Evolutionary conservation across 2,329 filamentous ascomycete genomes (phyloP).

Genomic region (Colletotrichum sp.): DNA sequence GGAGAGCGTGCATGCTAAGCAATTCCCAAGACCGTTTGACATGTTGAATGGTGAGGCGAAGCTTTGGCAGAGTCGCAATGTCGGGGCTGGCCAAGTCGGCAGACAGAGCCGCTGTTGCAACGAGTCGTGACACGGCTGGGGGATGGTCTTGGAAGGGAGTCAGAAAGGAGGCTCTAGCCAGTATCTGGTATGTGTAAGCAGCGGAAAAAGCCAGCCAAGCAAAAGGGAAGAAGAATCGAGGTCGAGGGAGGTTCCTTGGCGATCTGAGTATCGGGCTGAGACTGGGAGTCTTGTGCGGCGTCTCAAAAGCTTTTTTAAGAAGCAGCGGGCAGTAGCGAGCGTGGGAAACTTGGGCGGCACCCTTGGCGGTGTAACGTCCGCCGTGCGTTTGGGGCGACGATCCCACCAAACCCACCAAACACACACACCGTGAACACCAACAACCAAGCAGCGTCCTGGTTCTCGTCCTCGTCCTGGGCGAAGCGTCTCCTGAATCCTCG

Average conservation of each 20-base stretch:
- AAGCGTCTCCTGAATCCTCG: not conserved
- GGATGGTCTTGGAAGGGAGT: not conserved
- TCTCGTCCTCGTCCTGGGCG: no score
- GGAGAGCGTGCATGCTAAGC: not conserved
- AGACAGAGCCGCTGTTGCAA: conserved; percentile 7
- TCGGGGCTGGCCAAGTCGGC: conserved; percentile 8
- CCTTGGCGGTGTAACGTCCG: conserved; percentile 14
- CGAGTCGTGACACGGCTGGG: not conserved
- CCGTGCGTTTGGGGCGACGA: not conserved
- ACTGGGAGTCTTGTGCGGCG: conserved; percentile 20
- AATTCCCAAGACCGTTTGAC: not conserved
- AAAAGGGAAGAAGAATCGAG: not conserved
- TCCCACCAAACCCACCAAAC: not conserved
- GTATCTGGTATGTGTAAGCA: conserved; percentile 4
- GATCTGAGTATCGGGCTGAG: conserved; percentile 17
- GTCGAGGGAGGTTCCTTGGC: conserved; percentile 16
- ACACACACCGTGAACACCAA: not conserved
- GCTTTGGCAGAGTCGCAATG: conserved; percentile 14
- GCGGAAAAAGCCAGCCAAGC: not conserved
- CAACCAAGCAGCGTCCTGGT: not conserved
- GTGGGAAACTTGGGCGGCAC: not conserved
- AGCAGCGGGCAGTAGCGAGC: not conserved
- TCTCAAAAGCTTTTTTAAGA: conserved; percentile 21
- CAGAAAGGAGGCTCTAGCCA: not conserved
- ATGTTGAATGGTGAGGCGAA: conserved; percentile 9